Evolutionary conservation across 1,139 yeast species (phyloP).

Genomic region (Geotrichum siamense): DNA sequence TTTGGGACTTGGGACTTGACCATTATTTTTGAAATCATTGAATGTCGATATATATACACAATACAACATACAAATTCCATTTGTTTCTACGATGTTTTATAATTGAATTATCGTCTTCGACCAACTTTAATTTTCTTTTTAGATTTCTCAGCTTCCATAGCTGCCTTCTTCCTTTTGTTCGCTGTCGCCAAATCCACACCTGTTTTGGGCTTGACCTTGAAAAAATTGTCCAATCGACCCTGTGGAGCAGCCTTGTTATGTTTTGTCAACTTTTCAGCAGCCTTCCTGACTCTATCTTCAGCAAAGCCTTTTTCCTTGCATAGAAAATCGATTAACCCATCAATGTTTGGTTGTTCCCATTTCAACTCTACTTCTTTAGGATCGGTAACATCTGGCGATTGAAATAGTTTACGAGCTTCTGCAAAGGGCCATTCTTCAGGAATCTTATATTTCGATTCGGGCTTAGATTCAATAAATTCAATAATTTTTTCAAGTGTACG

Average conservation of each 20-base stretch:
- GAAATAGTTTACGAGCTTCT: slow-evolving; percentile 78
- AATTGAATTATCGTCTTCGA: slow-evolving; percentile 7
- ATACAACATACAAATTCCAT: too few species aligned
- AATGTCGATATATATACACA: too few species aligned
- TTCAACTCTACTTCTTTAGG: slow-evolving; percentile 52
- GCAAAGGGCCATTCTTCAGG: slow-evolving; percentile 95
- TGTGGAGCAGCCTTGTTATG: slow-evolving; percentile 82
- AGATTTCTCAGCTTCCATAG: slow-evolving; percentile 23
- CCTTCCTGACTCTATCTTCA: slow-evolving; percentile 83
- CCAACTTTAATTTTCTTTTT: slow-evolving; percentile 20
- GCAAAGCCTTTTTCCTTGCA: slow-evolving; percentile 77
- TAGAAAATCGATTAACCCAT: slow-evolving; percentile 63
- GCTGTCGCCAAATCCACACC: slow-evolving; percentile 22
- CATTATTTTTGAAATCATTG: too few species aligned
- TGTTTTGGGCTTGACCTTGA: slow-evolving; percentile 53
- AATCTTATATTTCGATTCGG: slow-evolving; percentile 65
- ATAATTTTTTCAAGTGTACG: slow-evolving; percentile 72
- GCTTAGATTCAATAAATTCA: slow-evolving; percentile 51
- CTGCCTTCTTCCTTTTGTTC: slow-evolving; percentile 27
- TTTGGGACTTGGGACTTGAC: too few species aligned
- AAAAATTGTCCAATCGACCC: slow-evolving; percentile 88
- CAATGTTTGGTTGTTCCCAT: slow-evolving; percentile 72
- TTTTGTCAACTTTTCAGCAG: slow-evolving; percentile 77
- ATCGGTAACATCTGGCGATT: slow-evolving; percentile 67
- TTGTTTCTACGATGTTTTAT: too few species aligned